These are phyloP conservation scores for Wolfiporia cocos DNA, from an alignment of 1,284 basidiomycete species.

Conservation along the genomic window DNA sequence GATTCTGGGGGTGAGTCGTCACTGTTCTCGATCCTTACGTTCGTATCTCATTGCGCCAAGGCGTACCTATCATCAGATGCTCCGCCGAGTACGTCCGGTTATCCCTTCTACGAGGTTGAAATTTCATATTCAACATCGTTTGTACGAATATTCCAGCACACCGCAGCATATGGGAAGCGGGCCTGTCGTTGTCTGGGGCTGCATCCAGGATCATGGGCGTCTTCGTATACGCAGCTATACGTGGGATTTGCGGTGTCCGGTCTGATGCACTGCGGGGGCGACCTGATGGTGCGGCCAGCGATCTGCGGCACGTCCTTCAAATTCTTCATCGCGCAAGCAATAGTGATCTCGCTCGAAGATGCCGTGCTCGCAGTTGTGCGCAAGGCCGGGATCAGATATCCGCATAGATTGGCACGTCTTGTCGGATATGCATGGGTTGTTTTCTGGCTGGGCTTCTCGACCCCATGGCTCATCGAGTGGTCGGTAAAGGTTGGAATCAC, in stretches of 20 bases:
- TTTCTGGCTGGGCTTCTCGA: constrained; percentile 8
- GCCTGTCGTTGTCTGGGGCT: constrained; percentile 12
- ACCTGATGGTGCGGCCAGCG: constrained; percentile 10
- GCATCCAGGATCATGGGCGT: constrained; percentile 14
- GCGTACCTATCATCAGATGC: constrained; percentile 26
- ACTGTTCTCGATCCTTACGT: background rate
- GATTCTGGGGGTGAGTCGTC: constrained; percentile 30
- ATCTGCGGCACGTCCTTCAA: constrained; percentile 14
- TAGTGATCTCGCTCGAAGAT: constrained; percentile 25
- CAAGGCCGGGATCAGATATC: background rate
- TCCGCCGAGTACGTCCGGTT: constrained; percentile 16
- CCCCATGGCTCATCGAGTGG: constrained; percentile 8
- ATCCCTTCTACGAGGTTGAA: background rate
- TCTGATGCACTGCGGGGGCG: constrained; percentile 20
- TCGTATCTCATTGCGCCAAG: constrained; percentile 9
- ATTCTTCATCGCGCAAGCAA: constrained; percentile 24
- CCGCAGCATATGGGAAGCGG: constrained; percentile 15
- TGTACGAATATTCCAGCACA: constrained; percentile 11
- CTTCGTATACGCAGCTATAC: constrained; percentile 28
- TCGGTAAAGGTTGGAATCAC: constrained; percentile 7
- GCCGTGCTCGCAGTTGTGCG: constrained; percentile 12
- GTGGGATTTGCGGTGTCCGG: constrained; percentile 25
- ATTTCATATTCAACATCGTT: background rate
- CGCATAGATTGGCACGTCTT: background rate
- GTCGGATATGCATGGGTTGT: constrained; percentile 14